Evolutionary conservation across 164 flowering plant species (phyloP), one percentile per base, ranked within the genome.

Genomic region (Nymphaea colorata): DNA sequence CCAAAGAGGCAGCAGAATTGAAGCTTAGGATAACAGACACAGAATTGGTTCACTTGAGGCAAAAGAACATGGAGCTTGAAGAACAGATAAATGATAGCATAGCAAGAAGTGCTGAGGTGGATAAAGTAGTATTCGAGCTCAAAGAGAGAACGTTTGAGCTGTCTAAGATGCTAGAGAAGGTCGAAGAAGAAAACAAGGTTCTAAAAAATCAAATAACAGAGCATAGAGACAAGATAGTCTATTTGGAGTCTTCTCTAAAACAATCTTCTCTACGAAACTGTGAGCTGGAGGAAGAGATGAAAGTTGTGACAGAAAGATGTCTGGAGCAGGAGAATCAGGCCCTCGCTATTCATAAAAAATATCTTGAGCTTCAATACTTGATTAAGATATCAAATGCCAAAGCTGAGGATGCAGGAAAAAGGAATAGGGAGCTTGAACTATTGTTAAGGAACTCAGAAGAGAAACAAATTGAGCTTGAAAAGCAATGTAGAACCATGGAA

Each of bases 381-480:
- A 68, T 87, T 59, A 85, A 93, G 74, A n/a, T 64, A 43, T 82
- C 94, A 66, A 82, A 84, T 63, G 78, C 86, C 67, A 93, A 86
- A 81, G 75, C 71, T 15, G 97, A 82, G 71, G 57, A 51, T 51
- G 57, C 57, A 86, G 77, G 72, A 4, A 89, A 82, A 68, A 89
- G 74, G 79, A 84, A 65, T 36, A 72, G 76, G 45, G 97, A 94
- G 68, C 61, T 94, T 73, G 96, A 91, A 75, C 66, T 84, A 66
- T 69, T 87, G 61, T 75, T 88, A 25, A 86, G 85, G 75, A 67
- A 89, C 15, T 85, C 89, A 73, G 86, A 87, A 64, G 69, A 78
- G 76, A 85, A 84, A 73, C 79, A 83, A 53, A 84, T 79, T 70
- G 96, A 93, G 74, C 90, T 91, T 57, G 94, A 93, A 70, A 94